Conservation (phyloP, 306 rosid genomes). For the Betula pendula region DNA sequence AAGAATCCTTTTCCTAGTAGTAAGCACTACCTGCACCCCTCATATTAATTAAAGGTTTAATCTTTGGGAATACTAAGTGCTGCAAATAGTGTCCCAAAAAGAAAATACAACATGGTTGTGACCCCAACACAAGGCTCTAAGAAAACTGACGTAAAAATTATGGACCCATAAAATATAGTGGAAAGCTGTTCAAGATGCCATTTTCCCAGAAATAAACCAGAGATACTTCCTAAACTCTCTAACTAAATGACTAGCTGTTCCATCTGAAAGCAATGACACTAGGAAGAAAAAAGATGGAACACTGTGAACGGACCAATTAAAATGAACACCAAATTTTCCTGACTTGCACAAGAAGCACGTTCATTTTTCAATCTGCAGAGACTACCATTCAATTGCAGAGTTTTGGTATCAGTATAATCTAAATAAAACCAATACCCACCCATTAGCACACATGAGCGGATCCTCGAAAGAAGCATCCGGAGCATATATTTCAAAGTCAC, state of each 20-base stretch:
- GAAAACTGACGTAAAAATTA: not conserved
- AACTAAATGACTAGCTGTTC: not conserved
- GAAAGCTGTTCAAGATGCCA: not conserved
- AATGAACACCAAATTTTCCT: not conserved
- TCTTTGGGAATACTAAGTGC: not conserved
- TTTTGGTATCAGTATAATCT: not conserved
- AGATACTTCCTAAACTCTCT: not conserved
- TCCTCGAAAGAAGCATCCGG: conserved; percentile 80
- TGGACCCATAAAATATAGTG: not conserved
- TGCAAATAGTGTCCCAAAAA: not conserved
- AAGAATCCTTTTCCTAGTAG: not conserved
- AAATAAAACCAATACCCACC: conserved; percentile 37
- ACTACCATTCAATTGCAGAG: not conserved
- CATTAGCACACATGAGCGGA: conserved; percentile 74
- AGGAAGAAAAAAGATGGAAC: not conserved
- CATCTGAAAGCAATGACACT: not conserved
- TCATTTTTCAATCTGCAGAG: not conserved
- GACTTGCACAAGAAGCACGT: not conserved
- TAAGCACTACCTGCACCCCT: not conserved
- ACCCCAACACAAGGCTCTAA: not conserved
- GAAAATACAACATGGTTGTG: not conserved
- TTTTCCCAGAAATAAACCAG: not conserved
- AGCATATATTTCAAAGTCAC: conserved; percentile 71
- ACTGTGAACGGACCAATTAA: too few species aligned
- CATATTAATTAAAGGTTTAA: not conserved